Base-by-base conservation (phyloP, 768 basidiomycete genomes). In the Serendipita vermifera region DNA sequence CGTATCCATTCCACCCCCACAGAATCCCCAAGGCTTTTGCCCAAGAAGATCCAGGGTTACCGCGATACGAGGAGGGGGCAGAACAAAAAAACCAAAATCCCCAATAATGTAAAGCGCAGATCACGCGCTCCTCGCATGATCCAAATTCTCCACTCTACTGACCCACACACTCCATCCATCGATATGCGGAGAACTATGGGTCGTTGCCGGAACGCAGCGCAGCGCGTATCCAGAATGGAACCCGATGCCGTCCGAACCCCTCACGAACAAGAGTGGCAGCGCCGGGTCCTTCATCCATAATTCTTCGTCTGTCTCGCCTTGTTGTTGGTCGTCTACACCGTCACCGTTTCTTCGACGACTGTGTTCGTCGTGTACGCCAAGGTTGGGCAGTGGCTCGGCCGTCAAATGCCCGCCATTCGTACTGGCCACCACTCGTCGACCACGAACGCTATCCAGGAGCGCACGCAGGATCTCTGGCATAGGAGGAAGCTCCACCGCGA, bases 401-500 rank as follows among this genome's bases (percentile, higher is more conserved):
- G 63, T 55, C 33, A 63, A 65, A 15, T 68, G 55, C 59, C 58
- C 22, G 59, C 64, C 71, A 62, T 55, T 61, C 57, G 56, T 54
- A 35, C 53, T 60, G 38, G 58, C 68, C 35, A 67, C 64, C 17
- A 61, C 59, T 65, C 27, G 73, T 62, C 1, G 82, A 73, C 11
- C 79, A 62, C 5, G 75, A 73, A 63, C 58, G 17, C 87, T 84
- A 55, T 87, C 84, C 62, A 87, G 80, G 15, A 92, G 73, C 6
- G 85, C 82, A 62, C 83, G 81, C 62, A 91, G 75, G 39, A 93
- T 81, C 55, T 88, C 86, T 5, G 71, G 67, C 40, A 90, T 66
- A 3, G 81, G 74, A 20, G 91, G 91, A 77, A 94, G 78, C 59
- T 92, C 86, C 51, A 93, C 87, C 26, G 86, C 78, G 53, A 92